Evolutionary conservation across 441 rosid species (phyloP), one percentile per base, ranked within the genome.

Genomic region (Syzygium malaccense): DNA sequence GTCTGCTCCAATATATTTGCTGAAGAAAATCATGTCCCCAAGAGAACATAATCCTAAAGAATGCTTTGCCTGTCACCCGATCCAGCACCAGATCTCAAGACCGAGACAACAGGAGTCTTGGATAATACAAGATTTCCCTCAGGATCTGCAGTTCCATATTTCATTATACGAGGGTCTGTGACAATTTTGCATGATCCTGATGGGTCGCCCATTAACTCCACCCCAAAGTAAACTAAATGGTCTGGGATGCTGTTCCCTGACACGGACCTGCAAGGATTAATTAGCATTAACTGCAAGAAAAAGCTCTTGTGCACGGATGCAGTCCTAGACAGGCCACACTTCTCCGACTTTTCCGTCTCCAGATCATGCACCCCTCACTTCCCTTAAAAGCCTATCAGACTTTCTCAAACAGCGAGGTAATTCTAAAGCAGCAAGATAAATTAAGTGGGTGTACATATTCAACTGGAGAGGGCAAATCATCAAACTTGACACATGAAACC

Each of bases 141-240:
- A 32, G 53, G 86, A 93, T 98, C 99, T 53, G 92, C 92, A 91
- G 45, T 93, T 68, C 94, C 91, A 83, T 92, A 93, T 23, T 88
- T 90, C 26, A 87, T 90, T 11, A 93, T 51, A 37, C 62, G 90
- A 33, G 95, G 89, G 91, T 94, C 92, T 94, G 95, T 95, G 90
- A 97, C 98, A 53, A 97, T 95, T 78, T 91, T 93, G 91, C 99
- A 97, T 60, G 96, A 94, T 89, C 95, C 92, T 94, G 94, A 93
- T 79, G 91, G 80, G 71, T 88, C 92, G 48, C 98, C 94, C 90
- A 79, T 93, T 85, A 98, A 89, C 14, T 93, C 94, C 25, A 97
- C 94, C 86, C 99, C 98, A 51, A 91, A 97, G 90, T 98, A 98
- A 51, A 48, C 86, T 88, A 98, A 91, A 93, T 98, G 99, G 92